Conservation (phyloP, 2,329 filamentous ascomycete species). For the Leptographium galeiforme region DNA sequence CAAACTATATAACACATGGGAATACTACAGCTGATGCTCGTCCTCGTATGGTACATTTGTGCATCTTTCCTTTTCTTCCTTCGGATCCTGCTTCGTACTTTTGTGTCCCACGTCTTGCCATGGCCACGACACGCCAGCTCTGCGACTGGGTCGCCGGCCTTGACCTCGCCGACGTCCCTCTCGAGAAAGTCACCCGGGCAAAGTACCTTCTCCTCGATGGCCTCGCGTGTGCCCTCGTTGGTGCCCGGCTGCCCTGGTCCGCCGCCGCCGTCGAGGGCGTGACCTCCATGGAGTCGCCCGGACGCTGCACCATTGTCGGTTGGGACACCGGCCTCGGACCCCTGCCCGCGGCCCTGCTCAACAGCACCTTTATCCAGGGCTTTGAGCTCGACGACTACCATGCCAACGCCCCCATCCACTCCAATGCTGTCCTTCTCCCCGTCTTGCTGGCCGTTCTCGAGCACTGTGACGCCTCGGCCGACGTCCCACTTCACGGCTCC, state of each 20-base stretch:
- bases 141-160: slow-evolving; percentile 18
- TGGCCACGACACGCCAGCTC: slow-evolving; percentile 7
- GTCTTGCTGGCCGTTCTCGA: slow-evolving; percentile 19
- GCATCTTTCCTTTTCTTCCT: too few species aligned
- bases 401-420: slow-evolving; percentile 24
- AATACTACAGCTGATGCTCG: too few species aligned
- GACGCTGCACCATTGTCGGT: not conserved
- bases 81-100: too few species aligned
- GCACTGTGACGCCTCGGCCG: too few species aligned
- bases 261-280: slow-evolving; percentile 21
- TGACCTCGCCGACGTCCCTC: slow-evolving; percentile 16
- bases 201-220: slow-evolving; percentile 31
- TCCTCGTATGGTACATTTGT: too few species aligned
- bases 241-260: slow-evolving; percentile 26
- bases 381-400: slow-evolving; percentile 32
- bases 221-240: slow-evolving; percentile 25
- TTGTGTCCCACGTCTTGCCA: not conserved
- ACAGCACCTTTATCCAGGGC: slow-evolving; percentile 28
- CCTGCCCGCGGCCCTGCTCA: slow-evolving; percentile 25
- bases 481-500: not conserved
- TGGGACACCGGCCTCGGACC: slow-evolving; percentile 15
- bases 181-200: slow-evolving; percentile 17
- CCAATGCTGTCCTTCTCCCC: slow-evolving; percentile 22
- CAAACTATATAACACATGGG: too few species aligned
- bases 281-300: slow-evolving; percentile 1